Percentiles rank a stretch among this genome's conserved stretches.
phyloP scores from a whole-genome alignment of 768 basidiomycete genomes.

The Dacryopinax primogenitus region DNA sequence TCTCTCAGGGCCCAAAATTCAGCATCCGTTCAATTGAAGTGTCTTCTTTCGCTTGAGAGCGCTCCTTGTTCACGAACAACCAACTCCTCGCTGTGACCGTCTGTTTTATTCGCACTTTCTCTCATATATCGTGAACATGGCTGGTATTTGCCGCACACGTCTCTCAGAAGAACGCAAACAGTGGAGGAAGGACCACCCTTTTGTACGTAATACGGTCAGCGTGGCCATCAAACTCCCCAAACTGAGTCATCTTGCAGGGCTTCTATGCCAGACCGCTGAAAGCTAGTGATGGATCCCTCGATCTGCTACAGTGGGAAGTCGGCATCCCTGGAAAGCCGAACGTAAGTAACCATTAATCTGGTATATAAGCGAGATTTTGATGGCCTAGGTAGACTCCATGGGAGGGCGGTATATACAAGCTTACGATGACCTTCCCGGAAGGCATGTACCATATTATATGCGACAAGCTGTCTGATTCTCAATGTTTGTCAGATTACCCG shows the following conservation, averaged over 20 bases:
- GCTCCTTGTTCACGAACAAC: not conserved
- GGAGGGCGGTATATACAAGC: constrained; percentile 93
- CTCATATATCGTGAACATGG: constrained; percentile 36
- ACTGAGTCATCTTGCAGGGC: constrained; percentile 43
- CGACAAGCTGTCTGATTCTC: constrained; percentile 8
- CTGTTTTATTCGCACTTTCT: not conserved
- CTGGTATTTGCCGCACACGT: constrained; percentile 85
- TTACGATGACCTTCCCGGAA: constrained; percentile 92
- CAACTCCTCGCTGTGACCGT: not conserved
- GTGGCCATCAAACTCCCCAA: not conserved
- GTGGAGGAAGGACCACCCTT: constrained; percentile 98
- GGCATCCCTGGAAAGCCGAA: constrained; percentile 88
- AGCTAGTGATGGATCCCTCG: constrained; percentile 81
- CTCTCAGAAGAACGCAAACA: constrained; percentile 95
- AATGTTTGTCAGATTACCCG: constrained; percentile 58
- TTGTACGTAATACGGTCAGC: constrained; percentile 46
- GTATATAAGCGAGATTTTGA: constrained; percentile 15
- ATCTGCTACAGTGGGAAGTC: constrained; percentile 96
- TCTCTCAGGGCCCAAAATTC: constrained; percentile 10
- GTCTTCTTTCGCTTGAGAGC: not conserved
- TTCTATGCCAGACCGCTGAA: constrained; percentile 94
- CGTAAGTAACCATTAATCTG: constrained; percentile 38
- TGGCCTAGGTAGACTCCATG: constrained; percentile 67
- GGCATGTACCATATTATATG: constrained; percentile 37
- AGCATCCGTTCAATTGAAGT: not conserved